Evolutionary conservation across 148 eudicot genomes (phyloP).

Genomic region (Camellia sinensis): DNA sequence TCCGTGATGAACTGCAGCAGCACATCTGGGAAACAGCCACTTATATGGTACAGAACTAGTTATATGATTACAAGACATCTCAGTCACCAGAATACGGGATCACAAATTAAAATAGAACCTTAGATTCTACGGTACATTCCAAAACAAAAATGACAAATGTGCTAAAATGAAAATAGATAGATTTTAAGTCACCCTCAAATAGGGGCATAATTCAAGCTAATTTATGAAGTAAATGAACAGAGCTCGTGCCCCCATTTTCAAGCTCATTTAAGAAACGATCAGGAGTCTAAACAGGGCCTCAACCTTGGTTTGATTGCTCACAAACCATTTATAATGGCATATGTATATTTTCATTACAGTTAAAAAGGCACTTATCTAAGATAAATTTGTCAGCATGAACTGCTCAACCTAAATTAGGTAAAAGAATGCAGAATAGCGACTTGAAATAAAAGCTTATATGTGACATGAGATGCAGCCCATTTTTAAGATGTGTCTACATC

Average conservation of each 20-base stretch:
- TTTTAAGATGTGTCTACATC: no score
- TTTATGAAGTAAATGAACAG: not conserved
- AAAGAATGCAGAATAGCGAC: no score
- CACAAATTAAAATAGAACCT: not conserved
- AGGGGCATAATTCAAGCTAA: not conserved
- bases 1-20: slow-evolving; percentile 86
- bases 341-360: not conserved
- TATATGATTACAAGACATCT: slow-evolving; percentile 5
- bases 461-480: no score
- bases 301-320: not conserved
- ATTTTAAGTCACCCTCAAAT: not conserved
- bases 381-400: not conserved
- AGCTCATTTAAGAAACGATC: not conserved
- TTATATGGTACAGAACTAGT: slow-evolving; percentile 68
- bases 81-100: not conserved
- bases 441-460: no score
- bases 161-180: not conserved
- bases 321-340: not conserved
- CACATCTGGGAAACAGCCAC: slow-evolving; percentile 85
- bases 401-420: not conserved
- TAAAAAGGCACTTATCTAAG: not conserved
- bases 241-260: not conserved
- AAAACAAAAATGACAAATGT: not conserved
- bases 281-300: not conserved
- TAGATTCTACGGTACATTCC: not conserved